Percentiles rank a stretch among this genome's conserved stretches.
These are phyloP conservation scores for Hippophae tibetana DNA, from an alignment of 306 rosid genomes.

Conservation along the genomic window DNA sequence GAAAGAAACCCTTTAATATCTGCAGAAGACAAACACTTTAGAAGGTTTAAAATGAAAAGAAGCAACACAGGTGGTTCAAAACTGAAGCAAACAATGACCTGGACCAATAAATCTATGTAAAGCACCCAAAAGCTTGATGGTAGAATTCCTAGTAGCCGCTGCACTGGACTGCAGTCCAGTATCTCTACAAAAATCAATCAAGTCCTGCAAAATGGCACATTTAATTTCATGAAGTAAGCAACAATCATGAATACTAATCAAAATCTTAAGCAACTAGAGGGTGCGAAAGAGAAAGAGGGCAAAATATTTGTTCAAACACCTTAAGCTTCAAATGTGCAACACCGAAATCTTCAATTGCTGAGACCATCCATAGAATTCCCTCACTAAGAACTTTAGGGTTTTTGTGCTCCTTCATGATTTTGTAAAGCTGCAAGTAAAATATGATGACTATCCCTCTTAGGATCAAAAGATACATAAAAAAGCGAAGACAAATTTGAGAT, in stretches of 20 bases:
- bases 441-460: background rate
- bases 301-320: constrained; percentile 31
- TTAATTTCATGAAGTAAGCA: constrained; percentile 1
- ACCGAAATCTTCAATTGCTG: constrained; percentile 94
- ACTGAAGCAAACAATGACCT: constrained; percentile 43
- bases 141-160: constrained; percentile 89
- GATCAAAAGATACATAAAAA: constrained; percentile 9
- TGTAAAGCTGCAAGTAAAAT: constrained; percentile 50
- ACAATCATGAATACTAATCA: background rate
- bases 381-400: constrained; percentile 98
- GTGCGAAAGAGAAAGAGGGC: background rate
- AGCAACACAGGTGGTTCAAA: constrained; percentile 7
- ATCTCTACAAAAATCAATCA: constrained; percentile 92
- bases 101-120: constrained; percentile 97
- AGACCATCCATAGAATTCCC: constrained; percentile 93
- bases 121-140: constrained; percentile 89
- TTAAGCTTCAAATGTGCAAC: constrained; percentile 80
- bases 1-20: constrained; percentile 91
- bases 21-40: constrained; percentile 31
- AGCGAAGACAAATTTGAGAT: background rate
- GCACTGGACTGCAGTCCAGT: constrained; percentile 91
- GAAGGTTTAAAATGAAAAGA: constrained; percentile 9
- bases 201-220: constrained; percentile 50
- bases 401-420: constrained; percentile 98
- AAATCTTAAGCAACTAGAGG: background rate